Conservation (phyloP, 306 rosid genomes). For the Begonia peltatifolia region DNA sequence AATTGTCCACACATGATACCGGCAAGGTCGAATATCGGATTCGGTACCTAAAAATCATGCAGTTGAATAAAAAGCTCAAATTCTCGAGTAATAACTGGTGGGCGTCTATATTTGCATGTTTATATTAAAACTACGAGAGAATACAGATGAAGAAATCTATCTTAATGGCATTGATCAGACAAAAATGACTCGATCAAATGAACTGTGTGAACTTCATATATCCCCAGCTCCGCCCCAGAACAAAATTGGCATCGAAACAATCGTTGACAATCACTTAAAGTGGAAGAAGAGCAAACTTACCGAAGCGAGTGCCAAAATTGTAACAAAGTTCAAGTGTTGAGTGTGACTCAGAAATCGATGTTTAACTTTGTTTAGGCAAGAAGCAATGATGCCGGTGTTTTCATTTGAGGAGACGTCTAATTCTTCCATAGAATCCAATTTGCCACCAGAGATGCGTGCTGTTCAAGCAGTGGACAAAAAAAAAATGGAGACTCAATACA, state of each 20-base stretch:
- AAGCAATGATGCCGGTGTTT: conserved; percentile 36
- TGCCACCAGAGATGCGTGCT: conserved; percentile 68
- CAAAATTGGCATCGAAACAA: no score
- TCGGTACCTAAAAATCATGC: conserved; percentile 62
- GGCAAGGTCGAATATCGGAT: conserved; percentile 97
- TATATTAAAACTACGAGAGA: no score
- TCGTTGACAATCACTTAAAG: neutral
- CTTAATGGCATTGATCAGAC: no score
- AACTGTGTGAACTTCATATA: no score
- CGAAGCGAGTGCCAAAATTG: conserved; percentile 91
- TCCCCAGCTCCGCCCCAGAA: no score
- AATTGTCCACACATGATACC: conserved; percentile 99
- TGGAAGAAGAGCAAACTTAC: conserved; percentile 36
- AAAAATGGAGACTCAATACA: no score
- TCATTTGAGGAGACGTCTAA: conserved; percentile 35
- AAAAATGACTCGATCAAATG: no score
- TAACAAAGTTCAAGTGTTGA: conserved; percentile 71
- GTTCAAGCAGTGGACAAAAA: conserved; percentile 14
- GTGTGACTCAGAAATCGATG: conserved; percentile 66
- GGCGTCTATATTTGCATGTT: no score
- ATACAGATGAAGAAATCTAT: no score
- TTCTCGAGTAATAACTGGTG: neutral
- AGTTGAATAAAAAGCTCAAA: conserved; percentile 3
- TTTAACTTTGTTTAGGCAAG: conserved; percentile 37
- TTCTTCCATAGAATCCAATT: conserved; percentile 57